A percentile compares a stretch with the other conserved stretches of the same genome.
Conservation (phyloP, 2,329 filamentous ascomycete genomes). For the Fusarium veterinarium region DNA sequence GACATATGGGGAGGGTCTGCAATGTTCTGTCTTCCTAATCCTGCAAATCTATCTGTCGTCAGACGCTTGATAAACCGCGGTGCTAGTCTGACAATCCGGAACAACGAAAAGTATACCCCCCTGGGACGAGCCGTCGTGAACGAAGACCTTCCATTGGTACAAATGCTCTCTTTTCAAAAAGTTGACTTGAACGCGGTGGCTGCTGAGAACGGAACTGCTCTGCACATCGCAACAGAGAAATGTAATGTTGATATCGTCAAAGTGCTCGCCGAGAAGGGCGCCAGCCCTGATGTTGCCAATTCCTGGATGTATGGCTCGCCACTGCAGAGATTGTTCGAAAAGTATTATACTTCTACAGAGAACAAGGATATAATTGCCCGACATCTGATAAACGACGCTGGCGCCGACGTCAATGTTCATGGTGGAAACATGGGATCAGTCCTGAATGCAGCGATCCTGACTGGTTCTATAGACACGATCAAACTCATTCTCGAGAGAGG, state of each 20-base stretch:
- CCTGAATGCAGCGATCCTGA: neutral
- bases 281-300: rapidly evolving
- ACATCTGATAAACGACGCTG: neutral
- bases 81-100: neutral
- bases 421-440: neutral
- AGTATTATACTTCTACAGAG: rapidly evolving
- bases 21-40: neutral
- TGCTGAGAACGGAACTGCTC: neutral
- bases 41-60: neutral
- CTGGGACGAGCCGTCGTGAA: neutral
- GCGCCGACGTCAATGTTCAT: neutral
- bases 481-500: neutral
- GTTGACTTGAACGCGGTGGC: neutral
- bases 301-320: neutral
- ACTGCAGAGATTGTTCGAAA: neutral
- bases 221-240: neutral
- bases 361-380: neutral
- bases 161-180: neutral
- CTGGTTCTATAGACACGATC: neutral
- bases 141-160: neutral
- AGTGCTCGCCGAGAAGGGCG: neutral
- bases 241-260: neutral
- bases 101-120: neutral
- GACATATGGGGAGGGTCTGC: rapidly evolving
- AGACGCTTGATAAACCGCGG: neutral